Evolutionary conservation across 257 asterid species (phyloP).

Genomic region (Solanum gracilifrons): DNA sequence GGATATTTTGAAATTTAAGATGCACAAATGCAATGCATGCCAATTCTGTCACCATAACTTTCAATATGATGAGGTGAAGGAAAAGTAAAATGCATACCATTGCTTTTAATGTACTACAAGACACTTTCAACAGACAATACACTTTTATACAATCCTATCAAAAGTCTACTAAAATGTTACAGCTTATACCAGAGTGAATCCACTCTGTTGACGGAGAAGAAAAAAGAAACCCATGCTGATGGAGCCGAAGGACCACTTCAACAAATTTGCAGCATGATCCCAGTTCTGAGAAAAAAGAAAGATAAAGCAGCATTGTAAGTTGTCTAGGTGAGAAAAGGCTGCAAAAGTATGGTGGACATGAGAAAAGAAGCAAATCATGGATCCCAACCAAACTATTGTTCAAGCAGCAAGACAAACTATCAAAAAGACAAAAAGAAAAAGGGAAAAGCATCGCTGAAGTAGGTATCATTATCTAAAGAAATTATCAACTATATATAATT

Average conservation of each 20-base stretch:
- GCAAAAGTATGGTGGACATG: not conserved
- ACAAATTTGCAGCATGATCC: not conserved
- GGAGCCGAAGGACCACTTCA: not conserved
- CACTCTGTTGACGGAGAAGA: not conserved
- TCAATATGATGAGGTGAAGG: not conserved
- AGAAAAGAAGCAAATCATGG: not conserved
- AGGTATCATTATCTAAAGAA: not conserved
- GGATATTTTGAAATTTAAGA: not conserved
- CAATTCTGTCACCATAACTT: not conserved
- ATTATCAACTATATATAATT: not conserved
- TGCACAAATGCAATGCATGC: not conserved
- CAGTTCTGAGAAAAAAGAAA: not conserved
- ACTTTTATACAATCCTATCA: not conserved
- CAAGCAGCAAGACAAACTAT: not conserved
- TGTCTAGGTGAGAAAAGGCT: not conserved
- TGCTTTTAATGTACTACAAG: not conserved
- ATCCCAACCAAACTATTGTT: not conserved
- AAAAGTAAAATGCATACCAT: not conserved
- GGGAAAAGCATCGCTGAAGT: not conserved
- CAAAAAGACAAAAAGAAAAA: not conserved
- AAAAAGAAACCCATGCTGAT: not conserved
- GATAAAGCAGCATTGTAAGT: not conserved
- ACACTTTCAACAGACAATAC: not conserved
- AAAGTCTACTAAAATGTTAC: not conserved
- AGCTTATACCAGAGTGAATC: not conserved